Conservation (phyloP, 192 early-diverging fungal species). For the Mortierella hygrophila region DNA sequence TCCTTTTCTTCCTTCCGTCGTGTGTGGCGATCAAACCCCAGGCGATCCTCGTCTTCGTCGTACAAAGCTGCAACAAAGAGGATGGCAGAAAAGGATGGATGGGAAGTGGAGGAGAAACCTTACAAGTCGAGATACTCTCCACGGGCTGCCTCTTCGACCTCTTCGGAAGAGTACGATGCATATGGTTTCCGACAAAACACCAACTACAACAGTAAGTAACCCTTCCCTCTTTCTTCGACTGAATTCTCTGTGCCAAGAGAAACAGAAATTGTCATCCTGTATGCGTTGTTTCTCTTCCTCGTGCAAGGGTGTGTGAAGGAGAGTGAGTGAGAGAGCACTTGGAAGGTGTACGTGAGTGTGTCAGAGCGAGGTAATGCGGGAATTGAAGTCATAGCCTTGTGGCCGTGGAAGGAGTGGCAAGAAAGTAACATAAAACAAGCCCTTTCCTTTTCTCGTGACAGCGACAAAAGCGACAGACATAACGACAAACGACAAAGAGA, state of each 20-base stretch:
- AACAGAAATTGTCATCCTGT: not conserved
- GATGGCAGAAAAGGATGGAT: not conserved
- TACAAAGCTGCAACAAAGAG: not conserved
- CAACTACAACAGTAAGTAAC: conserved; percentile 19
- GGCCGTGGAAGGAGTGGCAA: not conserved
- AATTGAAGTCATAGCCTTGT: not conserved
- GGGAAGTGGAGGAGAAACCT: not conserved
- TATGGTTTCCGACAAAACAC: conserved; percentile 7
- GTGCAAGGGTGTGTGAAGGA: not conserved
- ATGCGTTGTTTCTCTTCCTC: not conserved
- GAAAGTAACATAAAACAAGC: not conserved
- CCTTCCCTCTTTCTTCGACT: no score
- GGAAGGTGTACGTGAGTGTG: not conserved
- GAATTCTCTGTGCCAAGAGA: not conserved
- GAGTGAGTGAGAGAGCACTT: not conserved
- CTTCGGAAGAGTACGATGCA: conserved; percentile 14
- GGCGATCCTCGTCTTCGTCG: not conserved
- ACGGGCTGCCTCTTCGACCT: conserved; percentile 13
- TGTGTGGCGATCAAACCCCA: not conserved
- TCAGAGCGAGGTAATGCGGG: not conserved
- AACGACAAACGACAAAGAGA: not conserved
- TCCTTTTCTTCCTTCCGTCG: not conserved
- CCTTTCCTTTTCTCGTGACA: not conserved
- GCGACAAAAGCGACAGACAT: not conserved
- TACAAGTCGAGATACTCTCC: conserved; percentile 19